Evolutionary conservation across 306 rosid genomes (phyloP), one percentile per base, ranked within the genome.

Genomic region (Sindora glabra): DNA sequence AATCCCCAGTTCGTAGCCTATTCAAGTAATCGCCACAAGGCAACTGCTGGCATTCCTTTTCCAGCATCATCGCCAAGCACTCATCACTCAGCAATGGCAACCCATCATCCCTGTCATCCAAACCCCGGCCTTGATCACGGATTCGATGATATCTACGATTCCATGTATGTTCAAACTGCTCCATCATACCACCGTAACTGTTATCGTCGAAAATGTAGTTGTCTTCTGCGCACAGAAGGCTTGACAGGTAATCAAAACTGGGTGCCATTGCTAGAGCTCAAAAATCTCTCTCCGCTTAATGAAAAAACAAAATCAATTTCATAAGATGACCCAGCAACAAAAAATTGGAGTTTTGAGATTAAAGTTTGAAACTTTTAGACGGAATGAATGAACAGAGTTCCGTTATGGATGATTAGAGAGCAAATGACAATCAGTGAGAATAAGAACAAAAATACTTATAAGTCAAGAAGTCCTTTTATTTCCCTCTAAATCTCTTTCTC

Each of bases 171-270:
- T 68, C 76, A 21, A 40, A 59, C 68, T 71, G 77, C 39, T 56
- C 80, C 64, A 33, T 36, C 42, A 48, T 16, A 50, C 62, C 78
- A 17, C 65, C 85, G 49, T 40, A 64, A 46, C 77, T 76, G 64
- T 56, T 75, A 19, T 84, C 87, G 25, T 84, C 86, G 30, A 89
- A 83, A 45, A 78, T n/a, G 58, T 56, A 60, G 50, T 70, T 74
- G 54, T 86, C 90, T 48, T 92, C 99, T 0, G 89, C 65, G 44
- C 99, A 92, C 21, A 92, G 82, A 46, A 92, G 96, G 77, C 88
- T 89, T 5, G 95, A 72, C 56, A 80, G 84, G 41, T 64, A 69
- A 22, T 86, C 97, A 67, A 83, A 92, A 57, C 95, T 84, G 34
- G 99, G 99, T 62, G 97, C 99, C 99, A 94, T 94, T 78, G 32